These are phyloP conservation scores for Acer negundo DNA, from an alignment of 345 rosid species.

Conservation along the genomic window DNA sequence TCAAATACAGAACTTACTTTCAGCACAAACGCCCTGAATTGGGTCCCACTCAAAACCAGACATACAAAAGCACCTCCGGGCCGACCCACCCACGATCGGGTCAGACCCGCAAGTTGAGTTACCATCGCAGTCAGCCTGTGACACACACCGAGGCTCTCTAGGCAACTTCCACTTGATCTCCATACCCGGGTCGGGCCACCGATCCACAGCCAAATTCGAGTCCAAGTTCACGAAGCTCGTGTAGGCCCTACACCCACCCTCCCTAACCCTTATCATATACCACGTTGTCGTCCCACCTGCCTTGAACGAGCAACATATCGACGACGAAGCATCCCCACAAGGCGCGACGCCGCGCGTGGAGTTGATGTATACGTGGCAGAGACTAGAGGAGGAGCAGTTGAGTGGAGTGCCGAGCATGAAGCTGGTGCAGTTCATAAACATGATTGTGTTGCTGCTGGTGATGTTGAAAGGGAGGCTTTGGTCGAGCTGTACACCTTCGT, in stretches of 20 bases:
- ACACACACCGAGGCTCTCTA: constrained; percentile 35
- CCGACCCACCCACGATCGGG: not conserved
- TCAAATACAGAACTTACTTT: constrained; percentile 19
- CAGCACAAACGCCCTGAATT: constrained; percentile 28
- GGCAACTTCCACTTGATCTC: constrained; percentile 50
- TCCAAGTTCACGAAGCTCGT: constrained; percentile 46
- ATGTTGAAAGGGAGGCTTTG: constrained; percentile 45
- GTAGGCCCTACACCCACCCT: constrained; percentile 44
- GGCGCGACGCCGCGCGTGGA: not conserved
- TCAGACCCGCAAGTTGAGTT: constrained; percentile 42
- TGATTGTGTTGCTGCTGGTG: constrained; percentile 45
- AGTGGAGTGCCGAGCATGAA: constrained; percentile 34
- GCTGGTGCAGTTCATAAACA: constrained; percentile 42
- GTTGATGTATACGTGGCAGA: constrained; percentile 44
- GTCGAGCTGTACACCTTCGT: constrained; percentile 36
- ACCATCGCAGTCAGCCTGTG: constrained; percentile 43
- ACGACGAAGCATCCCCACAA: constrained; percentile 29
- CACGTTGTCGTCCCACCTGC: constrained; percentile 39
- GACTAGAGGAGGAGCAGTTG: constrained; percentile 39
- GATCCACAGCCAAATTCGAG: constrained; percentile 22
- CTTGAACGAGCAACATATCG: constrained; percentile 39
- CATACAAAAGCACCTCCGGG: constrained; percentile 42
- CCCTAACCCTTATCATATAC: constrained; percentile 38
- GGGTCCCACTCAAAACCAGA: constrained; percentile 40
- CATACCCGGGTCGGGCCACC: constrained; percentile 49